Conservation (phyloP, 2,329 filamentous ascomycete genomes). For the Chrysoporthe deuterocubensis region DNA sequence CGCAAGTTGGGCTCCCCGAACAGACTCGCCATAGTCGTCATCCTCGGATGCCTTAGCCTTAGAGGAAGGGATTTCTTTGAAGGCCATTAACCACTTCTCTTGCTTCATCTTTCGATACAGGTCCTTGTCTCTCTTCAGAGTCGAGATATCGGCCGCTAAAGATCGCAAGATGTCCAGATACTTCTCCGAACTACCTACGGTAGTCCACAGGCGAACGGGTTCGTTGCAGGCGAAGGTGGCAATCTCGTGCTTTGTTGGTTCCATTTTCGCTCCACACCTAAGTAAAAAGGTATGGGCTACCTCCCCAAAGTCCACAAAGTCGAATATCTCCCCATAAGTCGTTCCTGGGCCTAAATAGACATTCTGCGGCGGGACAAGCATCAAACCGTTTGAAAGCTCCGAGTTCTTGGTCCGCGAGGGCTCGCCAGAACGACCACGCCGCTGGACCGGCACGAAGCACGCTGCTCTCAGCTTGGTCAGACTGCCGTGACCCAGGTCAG, state of each 20-base stretch:
- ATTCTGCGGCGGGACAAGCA: slow-evolving; percentile 68
- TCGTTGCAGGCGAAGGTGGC: slow-evolving; percentile 82
- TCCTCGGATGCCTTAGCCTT: slow-evolving; percentile 55
- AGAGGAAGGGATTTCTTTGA: slow-evolving; percentile 66
- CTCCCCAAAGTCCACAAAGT: slow-evolving; percentile 92
- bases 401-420: slow-evolving; percentile 35
- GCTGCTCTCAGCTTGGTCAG: slow-evolving; percentile 65
- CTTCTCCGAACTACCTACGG: slow-evolving; percentile 80
- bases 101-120: slow-evolving; percentile 77
- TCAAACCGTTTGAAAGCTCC: slow-evolving; percentile 46
- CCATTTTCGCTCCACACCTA: slow-evolving; percentile 86
- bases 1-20: slow-evolving; percentile 80
- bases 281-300: slow-evolving; percentile 88
- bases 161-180: slow-evolving; percentile 83
- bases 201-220: slow-evolving; percentile 78
- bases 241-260: slow-evolving; percentile 86
- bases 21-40: slow-evolving; percentile 65
- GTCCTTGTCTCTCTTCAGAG: slow-evolving; percentile 76
- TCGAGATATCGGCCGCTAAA: slow-evolving; percentile 72
- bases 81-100: slow-evolving; percentile 80
- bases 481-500: slow-evolving; percentile 69
- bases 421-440: slow-evolving; percentile 20
- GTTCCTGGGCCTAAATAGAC: slow-evolving; percentile 78
- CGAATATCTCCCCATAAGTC: slow-evolving; percentile 86
- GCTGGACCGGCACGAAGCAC: slow-evolving; percentile 71